phyloP scores from a whole-genome alignment of 805 yeast genomes.

The Ogataea glucozyma region DNA sequence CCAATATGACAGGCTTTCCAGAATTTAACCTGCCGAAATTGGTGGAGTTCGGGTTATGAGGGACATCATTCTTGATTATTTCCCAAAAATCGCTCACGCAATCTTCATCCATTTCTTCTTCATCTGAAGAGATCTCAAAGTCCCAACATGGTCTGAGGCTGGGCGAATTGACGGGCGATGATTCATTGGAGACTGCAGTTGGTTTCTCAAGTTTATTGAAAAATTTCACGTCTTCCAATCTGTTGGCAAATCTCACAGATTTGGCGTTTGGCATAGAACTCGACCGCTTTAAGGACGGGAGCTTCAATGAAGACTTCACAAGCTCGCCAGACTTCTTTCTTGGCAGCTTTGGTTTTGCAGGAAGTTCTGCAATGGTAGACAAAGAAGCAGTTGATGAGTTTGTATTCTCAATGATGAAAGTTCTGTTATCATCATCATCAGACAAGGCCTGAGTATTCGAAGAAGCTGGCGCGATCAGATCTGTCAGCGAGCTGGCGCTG shows the following conservation, averaged over 20 bases:
- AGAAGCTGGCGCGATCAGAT: constrained; percentile 11
- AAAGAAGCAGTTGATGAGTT: constrained; percentile 18
- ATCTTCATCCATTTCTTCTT: constrained; percentile 30
- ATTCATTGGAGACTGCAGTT: constrained; percentile 58
- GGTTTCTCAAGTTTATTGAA: constrained; percentile 65
- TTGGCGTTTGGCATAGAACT: constrained; percentile 55
- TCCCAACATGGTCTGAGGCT: constrained; percentile 29
- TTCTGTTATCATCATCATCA: constrained; percentile 30
- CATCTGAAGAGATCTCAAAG: constrained; percentile 26
- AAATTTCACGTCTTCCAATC: constrained; percentile 61
- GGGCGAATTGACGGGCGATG: constrained; percentile 44
- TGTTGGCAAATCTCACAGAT: constrained; percentile 64
- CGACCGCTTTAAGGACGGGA: constrained; percentile 41
- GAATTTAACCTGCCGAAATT: constrained; percentile 36
- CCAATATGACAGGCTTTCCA: constrained; percentile 33
- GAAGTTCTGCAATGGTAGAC: constrained; percentile 23
- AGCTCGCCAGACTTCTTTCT: constrained; percentile 57
- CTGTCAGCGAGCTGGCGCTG: constrained; percentile 19
- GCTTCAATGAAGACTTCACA: constrained; percentile 49
- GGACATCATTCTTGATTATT: constrained; percentile 34
- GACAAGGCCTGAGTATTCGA: constrained; percentile 10
- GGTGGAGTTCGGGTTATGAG: constrained; percentile 27
- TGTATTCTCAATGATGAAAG: constrained; percentile 22
- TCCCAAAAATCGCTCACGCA: constrained; percentile 30
- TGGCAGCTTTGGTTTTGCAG: constrained; percentile 33